Base-by-base conservation (phyloP, 345 rosid genomes). In the Erysimum cheiranthoides region DNA sequence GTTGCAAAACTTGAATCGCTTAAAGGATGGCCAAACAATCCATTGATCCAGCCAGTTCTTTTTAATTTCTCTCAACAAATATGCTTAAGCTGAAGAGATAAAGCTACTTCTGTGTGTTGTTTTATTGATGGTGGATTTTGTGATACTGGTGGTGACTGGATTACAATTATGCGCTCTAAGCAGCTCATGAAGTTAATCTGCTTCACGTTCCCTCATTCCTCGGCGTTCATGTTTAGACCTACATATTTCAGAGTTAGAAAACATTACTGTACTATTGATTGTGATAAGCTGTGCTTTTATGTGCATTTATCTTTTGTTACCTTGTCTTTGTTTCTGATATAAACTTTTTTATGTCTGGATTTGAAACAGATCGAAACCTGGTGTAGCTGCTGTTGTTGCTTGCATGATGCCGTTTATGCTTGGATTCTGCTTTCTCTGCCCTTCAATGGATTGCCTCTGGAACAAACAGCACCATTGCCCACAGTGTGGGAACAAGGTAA, bases 381-480 rank as follows among this genome's bases (percentile, higher is more conserved):
- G 99, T 81, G 71, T 88, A 57, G 97, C 98, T 12, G 96, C 98
- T 45, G 82, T 84, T 77, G 93, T 95, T 36, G 99, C 96, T 45
- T 95, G 99, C 84, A 92, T 95, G 93, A 87, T 87, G 90, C 99
- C 98, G 0, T 73, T 92, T 74, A 84, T 87, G 89, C 97, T 95
- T 59, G 99, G 98, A 35, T 50, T 79, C 56, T 95, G 99, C 85
- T 95, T 92, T 72, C 96, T 95, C 30, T 88, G 90, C 79, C 98
- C 98, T 71, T 89, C 98, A 50, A 88, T 87, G 96, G 97, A 90
- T 77, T 92, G 98, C 80, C 99, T 95, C 67, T 92, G 98, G 99
- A 94, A 89, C 83, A 95, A 95, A 70, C 86, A 92, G 79, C 99
- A 95, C 76, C 81, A 89, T 68, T 95, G 99, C 81, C 98, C 96